Evolutionary conservation across 345 rosid species (phyloP).

Genomic region (Eucalyptus dawsonii): DNA sequence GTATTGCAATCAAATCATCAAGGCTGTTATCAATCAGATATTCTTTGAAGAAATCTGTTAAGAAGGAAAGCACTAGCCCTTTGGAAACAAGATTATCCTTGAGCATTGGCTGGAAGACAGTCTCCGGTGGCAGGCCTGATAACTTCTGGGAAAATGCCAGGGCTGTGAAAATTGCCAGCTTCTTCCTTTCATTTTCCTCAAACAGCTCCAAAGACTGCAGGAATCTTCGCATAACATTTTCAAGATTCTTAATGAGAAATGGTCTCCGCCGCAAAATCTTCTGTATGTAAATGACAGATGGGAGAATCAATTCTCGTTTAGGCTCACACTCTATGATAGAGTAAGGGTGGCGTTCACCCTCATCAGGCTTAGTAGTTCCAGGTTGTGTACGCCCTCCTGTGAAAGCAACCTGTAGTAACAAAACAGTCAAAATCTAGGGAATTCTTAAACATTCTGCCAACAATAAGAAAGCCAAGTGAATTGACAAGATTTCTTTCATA

Average conservation of each 20-base stretch:
- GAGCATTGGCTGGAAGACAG: constrained; percentile 93
- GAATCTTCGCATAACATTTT: constrained; percentile 89
- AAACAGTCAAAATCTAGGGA: neutral
- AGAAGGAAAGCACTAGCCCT: constrained; percentile 93
- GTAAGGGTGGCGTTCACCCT: constrained; percentile 94
- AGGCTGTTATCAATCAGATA: constrained; percentile 93
- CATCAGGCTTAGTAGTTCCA: constrained; percentile 94
- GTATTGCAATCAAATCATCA: constrained; percentile 82
- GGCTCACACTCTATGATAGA: constrained; percentile 87
- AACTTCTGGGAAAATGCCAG: constrained; percentile 97
- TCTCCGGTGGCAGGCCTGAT: constrained; percentile 96
- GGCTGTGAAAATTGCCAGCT: constrained; percentile 95
- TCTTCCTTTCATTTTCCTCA: constrained; percentile 96
- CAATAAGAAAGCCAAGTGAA: neutral
- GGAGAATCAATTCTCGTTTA: constrained; percentile 62
- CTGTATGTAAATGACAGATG: constrained; percentile 83
- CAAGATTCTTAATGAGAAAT: constrained; percentile 92
- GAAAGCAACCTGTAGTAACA: constrained; percentile 58
- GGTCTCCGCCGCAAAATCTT: constrained; percentile 87
- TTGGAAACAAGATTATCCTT: constrained; percentile 98
- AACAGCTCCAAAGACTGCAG: constrained; percentile 96
- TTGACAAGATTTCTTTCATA: neutral
- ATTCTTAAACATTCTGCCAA: neutral
- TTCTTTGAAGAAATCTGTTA: constrained; percentile 94
- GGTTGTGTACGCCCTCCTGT: constrained; percentile 98